Evolutionary conservation across 2,329 filamentous ascomycete genomes (phyloP).

Genomic region (Coccinonectria pachysandricola): DNA sequence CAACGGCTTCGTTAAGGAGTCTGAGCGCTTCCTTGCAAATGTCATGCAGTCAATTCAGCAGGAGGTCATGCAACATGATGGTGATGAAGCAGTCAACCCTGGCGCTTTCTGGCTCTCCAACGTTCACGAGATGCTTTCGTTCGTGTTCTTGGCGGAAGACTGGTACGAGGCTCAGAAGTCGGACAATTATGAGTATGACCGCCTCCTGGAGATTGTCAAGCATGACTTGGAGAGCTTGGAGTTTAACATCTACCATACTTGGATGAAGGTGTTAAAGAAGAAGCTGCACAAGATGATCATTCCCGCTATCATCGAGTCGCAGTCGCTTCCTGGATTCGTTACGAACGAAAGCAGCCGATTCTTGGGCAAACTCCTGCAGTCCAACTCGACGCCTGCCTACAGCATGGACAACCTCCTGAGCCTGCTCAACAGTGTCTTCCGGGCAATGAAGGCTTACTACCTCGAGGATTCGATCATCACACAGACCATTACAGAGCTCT

Average conservation of each 20-base stretch:
- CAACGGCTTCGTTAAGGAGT: conserved; percentile 99
- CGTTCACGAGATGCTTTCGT: conserved; percentile 98
- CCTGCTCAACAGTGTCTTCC: conserved; percentile 92
- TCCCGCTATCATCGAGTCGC: conserved; percentile 96
- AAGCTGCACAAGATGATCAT: conserved; percentile 99
- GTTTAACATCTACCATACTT: conserved; percentile 99
- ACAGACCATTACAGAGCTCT: conserved; percentile 87
- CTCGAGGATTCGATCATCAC: conserved; percentile 92
- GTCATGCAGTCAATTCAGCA: conserved; percentile 99
- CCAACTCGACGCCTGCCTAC: conserved; percentile 85
- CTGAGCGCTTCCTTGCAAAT: conserved; percentile 94
- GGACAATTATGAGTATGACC: conserved; percentile 98
- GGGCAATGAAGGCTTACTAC: conserved; percentile 98
- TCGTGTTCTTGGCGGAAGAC: conserved; percentile 96
- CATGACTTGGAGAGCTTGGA: conserved; percentile 96
- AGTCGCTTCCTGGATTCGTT: conserved; percentile 94
- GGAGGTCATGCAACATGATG: conserved; percentile 98
- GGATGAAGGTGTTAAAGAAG: conserved; percentile 99
- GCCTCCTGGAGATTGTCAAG: conserved; percentile 95
- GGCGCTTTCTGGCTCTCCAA: conserved; percentile 99
- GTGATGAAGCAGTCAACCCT: conserved; percentile 92
- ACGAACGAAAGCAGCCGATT: conserved; percentile 98
- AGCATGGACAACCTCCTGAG: conserved; percentile 99
- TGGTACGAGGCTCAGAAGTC: conserved; percentile 99
- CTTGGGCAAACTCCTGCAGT: conserved; percentile 89